A percentile compares a stretch with the other conserved stretches of the same genome.
phyloP scores from a whole-genome alignment of 768 basidiomycete genomes.

The Tulasnella sp. region DNA sequence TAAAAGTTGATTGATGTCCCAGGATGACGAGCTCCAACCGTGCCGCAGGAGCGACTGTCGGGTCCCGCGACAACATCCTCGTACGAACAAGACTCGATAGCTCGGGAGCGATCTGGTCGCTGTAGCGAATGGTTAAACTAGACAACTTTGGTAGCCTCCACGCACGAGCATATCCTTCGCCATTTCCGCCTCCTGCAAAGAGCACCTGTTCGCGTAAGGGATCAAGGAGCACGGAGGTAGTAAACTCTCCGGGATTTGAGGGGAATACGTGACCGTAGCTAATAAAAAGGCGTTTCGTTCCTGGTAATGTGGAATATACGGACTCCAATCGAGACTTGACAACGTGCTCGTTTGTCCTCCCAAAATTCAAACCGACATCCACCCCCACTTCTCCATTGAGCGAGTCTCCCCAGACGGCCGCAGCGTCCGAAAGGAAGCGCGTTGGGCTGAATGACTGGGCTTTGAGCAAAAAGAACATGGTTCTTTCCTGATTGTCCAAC shows the following conservation, averaged over 20 bases:
- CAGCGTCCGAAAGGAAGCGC: background rate
- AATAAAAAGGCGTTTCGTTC: background rate
- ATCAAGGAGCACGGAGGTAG: background rate
- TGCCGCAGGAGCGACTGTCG: background rate
- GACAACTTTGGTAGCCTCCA: background rate
- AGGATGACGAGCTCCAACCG: background rate
- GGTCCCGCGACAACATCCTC: background rate
- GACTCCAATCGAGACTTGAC: background rate
- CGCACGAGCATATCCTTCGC: background rate
- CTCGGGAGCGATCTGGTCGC: background rate
- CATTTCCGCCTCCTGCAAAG: background rate
- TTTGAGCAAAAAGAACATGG: background rate
- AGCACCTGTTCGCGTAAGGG: background rate
- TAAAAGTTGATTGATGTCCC: background rate
- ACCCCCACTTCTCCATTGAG: background rate
- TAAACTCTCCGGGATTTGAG: background rate
- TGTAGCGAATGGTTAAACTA: background rate
- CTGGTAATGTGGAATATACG: background rate
- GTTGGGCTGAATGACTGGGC: background rate
- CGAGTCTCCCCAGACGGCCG: background rate
- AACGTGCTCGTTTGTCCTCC: background rate
- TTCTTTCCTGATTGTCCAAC: background rate
- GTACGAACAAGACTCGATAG: background rate
- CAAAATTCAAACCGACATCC: background rate
- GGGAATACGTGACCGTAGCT: background rate